phyloP scores from a whole-genome alignment of 495 filamentous ascomycete species.

The Bacidia rubella region DNA sequence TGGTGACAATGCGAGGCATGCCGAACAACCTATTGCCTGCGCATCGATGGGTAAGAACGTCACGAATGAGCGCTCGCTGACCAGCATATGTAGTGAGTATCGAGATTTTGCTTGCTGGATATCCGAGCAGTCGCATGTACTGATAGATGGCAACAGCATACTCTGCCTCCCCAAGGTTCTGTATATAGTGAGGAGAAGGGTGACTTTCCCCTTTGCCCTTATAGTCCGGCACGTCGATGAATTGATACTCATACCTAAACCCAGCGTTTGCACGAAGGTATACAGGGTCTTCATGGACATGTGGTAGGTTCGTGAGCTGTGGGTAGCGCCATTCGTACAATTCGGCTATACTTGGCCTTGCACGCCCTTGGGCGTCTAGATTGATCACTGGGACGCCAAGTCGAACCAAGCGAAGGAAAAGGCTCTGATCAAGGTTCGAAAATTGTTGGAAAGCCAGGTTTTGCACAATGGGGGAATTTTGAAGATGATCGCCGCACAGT shows the following conservation, averaged over 20 bases:
- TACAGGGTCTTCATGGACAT: constrained; percentile 50
- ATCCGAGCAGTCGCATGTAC: constrained; percentile 95
- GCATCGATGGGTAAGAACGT: constrained; percentile 80
- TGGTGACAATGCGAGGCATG: constrained; percentile 77
- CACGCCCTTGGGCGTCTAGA: constrained; percentile 86
- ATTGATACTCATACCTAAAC: constrained; percentile 88
- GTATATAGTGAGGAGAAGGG: constrained; percentile 90
- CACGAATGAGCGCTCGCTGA: constrained; percentile 79
- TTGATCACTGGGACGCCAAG: constrained; percentile 80
- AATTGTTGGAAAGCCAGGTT: constrained; percentile 93
- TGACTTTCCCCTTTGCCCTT: constrained; percentile 81
- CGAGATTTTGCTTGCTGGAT: constrained; percentile 80
- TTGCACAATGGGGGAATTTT: constrained; percentile 93
- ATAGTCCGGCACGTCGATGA: constrained; percentile 92
- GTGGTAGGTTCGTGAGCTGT: constrained; percentile 63
- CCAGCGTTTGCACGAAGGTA: constrained; percentile 81
- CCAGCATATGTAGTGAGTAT: constrained; percentile 92
- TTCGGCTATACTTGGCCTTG: constrained; percentile 70
- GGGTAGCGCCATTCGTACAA: constrained; percentile 93
- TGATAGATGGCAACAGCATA: constrained; percentile 91
- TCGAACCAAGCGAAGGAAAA: constrained; percentile 82
- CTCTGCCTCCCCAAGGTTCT: constrained; percentile 94
- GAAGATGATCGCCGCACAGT: constrained; percentile 87
- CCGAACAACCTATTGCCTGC: constrained; percentile 75
- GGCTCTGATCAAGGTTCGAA: constrained; percentile 86